These are phyloP conservation scores for Sarocladium kiliense DNA, from an alignment of 2,329 filamentous ascomycete species.

Conservation along the genomic window DNA sequence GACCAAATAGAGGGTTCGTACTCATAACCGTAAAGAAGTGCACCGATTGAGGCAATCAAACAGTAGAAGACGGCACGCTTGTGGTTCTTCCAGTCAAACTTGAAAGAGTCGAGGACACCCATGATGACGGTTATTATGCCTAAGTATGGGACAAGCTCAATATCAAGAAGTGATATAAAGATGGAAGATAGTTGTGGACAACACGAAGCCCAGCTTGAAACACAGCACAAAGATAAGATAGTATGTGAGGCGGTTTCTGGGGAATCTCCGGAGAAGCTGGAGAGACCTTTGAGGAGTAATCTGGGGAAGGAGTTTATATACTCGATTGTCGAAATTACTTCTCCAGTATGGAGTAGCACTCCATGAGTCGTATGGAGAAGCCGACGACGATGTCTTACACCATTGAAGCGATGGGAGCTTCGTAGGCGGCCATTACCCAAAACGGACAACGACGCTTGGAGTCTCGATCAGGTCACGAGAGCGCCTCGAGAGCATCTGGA, in stretches of 20 bases:
- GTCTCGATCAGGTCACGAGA: background rate
- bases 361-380: slow-evolving; percentile 10
- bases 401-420: too few relatives aligned
- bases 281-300: slow-evolving; percentile 10
- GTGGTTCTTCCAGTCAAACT: slow-evolving; percentile 12
- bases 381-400: slow-evolving; percentile 7
- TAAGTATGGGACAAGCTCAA: too few relatives aligned
- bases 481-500: background rate
- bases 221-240: background rate
- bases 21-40: slow-evolving; percentile 17
- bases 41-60: slow-evolving; percentile 19
- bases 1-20: too few relatives aligned
- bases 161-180: too few relatives aligned
- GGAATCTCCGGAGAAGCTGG: slow-evolving; percentile 13
- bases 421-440: slow-evolving; percentile 8
- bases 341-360: background rate
- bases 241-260: slow-evolving; percentile 5
- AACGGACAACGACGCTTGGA: slow-evolving; percentile 2
- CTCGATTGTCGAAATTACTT: background rate
- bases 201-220: background rate
- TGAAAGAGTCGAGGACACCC: slow-evolving; percentile 10
- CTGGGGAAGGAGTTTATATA: slow-evolving; percentile 13
- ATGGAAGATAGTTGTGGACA: background rate
- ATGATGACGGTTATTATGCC: slow-evolving; percentile 11
- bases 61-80: slow-evolving; percentile 25